Conservation (phyloP, 148 eudicot genomes). For the Dianthus caryophyllus region DNA sequence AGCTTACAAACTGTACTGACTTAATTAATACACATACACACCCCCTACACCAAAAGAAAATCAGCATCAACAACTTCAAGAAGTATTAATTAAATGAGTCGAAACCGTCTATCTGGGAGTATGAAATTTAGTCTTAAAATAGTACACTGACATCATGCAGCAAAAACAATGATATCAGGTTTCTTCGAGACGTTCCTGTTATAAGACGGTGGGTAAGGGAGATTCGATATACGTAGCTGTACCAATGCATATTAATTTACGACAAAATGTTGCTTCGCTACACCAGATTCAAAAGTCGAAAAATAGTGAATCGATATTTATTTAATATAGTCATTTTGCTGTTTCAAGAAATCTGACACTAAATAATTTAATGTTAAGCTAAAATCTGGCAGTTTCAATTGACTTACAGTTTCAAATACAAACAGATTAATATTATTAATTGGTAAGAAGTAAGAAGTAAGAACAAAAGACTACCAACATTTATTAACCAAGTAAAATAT, state of each 20-base stretch:
- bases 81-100: background rate
- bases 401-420: background rate
- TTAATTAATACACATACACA: background rate
- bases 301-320: background rate
- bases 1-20: background rate
- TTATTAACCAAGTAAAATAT: no score
- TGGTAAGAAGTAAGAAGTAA: no score
- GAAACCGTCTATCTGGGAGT: background rate
- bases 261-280: background rate
- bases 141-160: background rate
- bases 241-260: no score
- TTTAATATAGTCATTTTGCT: background rate
- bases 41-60: background rate
- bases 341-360: slow-evolving; percentile 1
- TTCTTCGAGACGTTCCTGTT: no score
- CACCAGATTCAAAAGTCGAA: background rate
- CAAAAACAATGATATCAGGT: no score
- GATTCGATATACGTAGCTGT: no score
- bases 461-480: no score
- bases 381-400: no score
- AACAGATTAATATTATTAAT: background rate
- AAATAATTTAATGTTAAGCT: background rate
- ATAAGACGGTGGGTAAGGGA: no score
- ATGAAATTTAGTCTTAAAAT: background rate
- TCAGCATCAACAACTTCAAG: background rate